Base-by-base conservation (phyloP, 2,329 filamentous ascomycete genomes). In the Zymoseptoria brevis region DNA sequence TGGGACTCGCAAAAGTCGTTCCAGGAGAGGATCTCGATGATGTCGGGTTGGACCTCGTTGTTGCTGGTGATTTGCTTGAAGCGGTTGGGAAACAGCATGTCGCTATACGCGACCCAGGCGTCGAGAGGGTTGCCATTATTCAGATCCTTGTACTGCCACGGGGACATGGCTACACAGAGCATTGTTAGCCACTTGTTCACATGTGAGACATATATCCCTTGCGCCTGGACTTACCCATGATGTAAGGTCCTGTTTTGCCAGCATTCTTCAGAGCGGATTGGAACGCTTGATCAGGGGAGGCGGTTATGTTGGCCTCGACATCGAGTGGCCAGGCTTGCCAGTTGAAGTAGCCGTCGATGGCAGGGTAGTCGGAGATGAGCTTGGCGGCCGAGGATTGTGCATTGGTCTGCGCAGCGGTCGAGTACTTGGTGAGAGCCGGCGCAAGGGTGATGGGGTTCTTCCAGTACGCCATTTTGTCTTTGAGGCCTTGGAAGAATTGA, bases 91-190 rank as follows among this genome's bases (percentile, higher is more conserved):
- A 72, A 74, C 55, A 75, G 72, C n/a, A 66, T 70, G 65, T 75
- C 73, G 54, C 68, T 71, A 67, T 74, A 74, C 5, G 71, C 67
- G 21, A 75, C 72, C 69, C 71, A 74, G 22, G 69, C 60, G 57
- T 73, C 67, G 54, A 68, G 64, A 26, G 68, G 62, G 58, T 71
- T 71, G 60, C 71, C 71, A 59, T 71, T 65, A 67, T 74, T 68
- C 53, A 73, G 69, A 60, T 74, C 71, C 63, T 75, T 73, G 69
- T 69, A 75, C 64, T 74, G 73, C 73, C 73, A 75, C 21, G 73
- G 73, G 9, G 73, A 74, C 54, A 75, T 68, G 45, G 70, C 73
- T 73, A 62, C 21, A 50, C 55, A 54, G 58, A 55, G 22, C 22
- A 6, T 24, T 57, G 60, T 71, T 54, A 68, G 67, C 60, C 57